Evolutionary conservation across 2,329 filamentous ascomycete genomes (phyloP).

Genomic region (Paracoccidioides lutzii): DNA sequence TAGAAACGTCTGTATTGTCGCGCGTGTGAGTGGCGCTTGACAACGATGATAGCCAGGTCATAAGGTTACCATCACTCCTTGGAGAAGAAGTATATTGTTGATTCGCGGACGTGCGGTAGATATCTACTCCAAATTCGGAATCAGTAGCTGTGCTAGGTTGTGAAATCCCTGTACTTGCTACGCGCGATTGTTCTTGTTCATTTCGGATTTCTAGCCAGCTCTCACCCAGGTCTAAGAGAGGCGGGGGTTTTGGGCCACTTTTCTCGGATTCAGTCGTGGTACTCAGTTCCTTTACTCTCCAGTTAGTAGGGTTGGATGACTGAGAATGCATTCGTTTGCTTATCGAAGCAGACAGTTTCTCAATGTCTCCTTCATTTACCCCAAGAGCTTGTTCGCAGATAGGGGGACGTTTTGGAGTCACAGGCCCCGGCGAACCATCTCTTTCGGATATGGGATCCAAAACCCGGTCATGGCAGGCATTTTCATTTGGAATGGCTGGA

Average conservation of each 20-base stretch:
- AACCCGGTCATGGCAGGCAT: not conserved
- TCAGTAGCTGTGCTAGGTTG: conserved; percentile 21
- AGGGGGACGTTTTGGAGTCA: not conserved
- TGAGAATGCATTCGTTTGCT: not conserved
- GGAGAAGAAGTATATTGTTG: conserved; percentile 5
- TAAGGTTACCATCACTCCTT: conserved; percentile 6
- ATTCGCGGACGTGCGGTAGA: conserved; percentile 15
- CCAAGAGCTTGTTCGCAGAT: not conserved
- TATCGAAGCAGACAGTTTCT: not conserved
- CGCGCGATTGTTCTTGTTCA: conserved; percentile 6
- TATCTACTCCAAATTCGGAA: conserved; percentile 16
- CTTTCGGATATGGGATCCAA: not conserved
- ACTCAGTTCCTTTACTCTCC: not conserved
- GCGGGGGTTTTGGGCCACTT: not conserved
- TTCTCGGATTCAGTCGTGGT: not conserved
- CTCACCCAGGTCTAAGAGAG: not conserved
- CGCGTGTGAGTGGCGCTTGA: not conserved
- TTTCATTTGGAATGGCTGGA: not conserved
- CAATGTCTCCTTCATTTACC: not conserved
- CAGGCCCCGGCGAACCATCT: not conserved
- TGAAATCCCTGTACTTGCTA: conserved; percentile 12
- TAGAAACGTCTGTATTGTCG: not conserved
- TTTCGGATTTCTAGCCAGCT: conserved; percentile 1
- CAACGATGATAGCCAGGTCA: conserved; percentile 7
- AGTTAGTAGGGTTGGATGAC: not conserved